Base-by-base conservation (phyloP, 768 basidiomycete species). In the Auriscalpium vulgare region DNA sequence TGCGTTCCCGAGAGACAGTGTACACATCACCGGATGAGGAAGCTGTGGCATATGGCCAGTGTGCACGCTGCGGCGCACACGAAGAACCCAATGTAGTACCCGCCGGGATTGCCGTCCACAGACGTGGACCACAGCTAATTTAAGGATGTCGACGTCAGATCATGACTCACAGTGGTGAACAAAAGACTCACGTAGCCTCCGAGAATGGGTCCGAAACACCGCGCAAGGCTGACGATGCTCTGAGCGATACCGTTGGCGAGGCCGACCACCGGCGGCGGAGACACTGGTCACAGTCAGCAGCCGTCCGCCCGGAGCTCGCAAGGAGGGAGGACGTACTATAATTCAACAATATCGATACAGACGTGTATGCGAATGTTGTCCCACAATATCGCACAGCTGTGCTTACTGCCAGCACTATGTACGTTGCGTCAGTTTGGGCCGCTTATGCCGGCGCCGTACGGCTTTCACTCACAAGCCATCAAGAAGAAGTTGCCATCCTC, bases 241-340 rank as follows among this genome's bases (percentile, higher is more conserved):
- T 99, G 97, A 0, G 94, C 97, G 19, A 95, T 83, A 16, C 95
- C 97, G 66, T 98, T 99, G 10, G 95, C 91, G 57, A 91, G 83
- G 8, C 93, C 91, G 43, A 98, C 83, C 8, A 91, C 84, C 40
- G 79, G 78, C 1, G 94, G 92, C 2, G 95, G 94, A 0, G 94
- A 91, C 88, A 95, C 91, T 93, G 56, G 48, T 55, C 47, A 56
- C 47, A 55, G 61, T 43, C 58, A 55, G 36, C 58, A 55, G 36
- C 29, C 45, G 48, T 29, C 48, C 34, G 34, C 4, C 46, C 21
- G 52, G 55, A 51, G 37, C 37, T 10, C 13, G 43, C 58, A 37
- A 29, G 48, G 54, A 51, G 29, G 9, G 52, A 49, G 10, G 8
- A 67, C 78, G 29, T 67, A 89, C 88, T 89, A 67, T 91, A 91